Percentiles rank a stretch among this genome's conserved stretches.
These are phyloP conservation scores for Fragaria nilgerrensis DNA, from an alignment of 306 rosid genomes.

Conservation along the genomic window DNA sequence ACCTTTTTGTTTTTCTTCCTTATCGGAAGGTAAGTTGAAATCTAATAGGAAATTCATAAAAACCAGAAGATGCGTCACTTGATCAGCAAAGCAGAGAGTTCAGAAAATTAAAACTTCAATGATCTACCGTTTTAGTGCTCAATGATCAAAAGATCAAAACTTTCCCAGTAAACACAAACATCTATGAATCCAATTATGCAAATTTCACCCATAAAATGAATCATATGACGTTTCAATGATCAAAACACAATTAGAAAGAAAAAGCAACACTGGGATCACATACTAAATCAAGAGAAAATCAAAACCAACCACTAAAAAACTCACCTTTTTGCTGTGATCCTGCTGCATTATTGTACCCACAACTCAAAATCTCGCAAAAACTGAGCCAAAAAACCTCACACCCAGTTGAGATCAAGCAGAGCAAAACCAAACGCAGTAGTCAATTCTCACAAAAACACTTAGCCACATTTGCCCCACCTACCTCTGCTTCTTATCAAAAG, in stretches of 20 bases:
- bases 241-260: neutral
- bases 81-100: constrained; percentile 14
- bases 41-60: neutral
- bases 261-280: neutral
- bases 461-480: constrained; percentile 97
- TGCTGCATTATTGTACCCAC: constrained; percentile 60
- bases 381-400: constrained; percentile 11
- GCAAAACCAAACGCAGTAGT: constrained; percentile 18
- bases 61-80: constrained; percentile 16
- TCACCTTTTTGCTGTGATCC: constrained; percentile 79
- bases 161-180: neutral
- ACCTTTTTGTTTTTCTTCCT: neutral
- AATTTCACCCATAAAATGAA: neutral
- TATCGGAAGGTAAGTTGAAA: constrained; percentile 10
- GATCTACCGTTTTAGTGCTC: constrained; percentile 5
- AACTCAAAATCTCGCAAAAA: constrained; percentile 29
- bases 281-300: neutral
- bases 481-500: constrained; percentile 89
- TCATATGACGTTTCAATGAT: neutral
- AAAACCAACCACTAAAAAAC: constrained; percentile 4
- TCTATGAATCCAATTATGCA: neutral
- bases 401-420: constrained; percentile 40
- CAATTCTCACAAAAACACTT: constrained; percentile 25
- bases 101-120: neutral
- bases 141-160: constrained; percentile 5